phyloP scores from a whole-genome alignment of 2,329 filamentous ascomycete genomes.

The Aspergillus brasiliensis region DNA sequence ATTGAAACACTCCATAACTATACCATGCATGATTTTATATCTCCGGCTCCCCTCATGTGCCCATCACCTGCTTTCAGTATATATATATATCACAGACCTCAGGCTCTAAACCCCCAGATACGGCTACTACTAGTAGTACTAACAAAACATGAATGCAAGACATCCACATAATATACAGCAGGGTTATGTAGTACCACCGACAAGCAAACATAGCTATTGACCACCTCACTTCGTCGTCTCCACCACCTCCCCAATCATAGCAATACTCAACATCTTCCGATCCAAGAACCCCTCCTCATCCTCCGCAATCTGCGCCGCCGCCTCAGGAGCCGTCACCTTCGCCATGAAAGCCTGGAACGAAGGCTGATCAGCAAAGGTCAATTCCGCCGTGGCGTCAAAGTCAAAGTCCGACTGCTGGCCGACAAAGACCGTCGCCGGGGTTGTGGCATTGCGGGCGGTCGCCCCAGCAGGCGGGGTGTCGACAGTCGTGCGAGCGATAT shows the following conservation, averaged over 20 bases:
- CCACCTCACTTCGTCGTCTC: not conserved
- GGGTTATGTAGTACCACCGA: no score
- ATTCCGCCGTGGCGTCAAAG: conserved; percentile 23
- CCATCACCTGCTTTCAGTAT: no score
- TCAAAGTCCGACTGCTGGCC: conserved; percentile 24
- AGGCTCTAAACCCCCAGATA: no score
- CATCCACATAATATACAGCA: no score
- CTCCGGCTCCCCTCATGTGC: no score
- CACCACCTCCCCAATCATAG: not conserved
- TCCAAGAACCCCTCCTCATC: conserved; percentile 28
- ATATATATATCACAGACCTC: no score
- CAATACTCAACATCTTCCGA: conserved; percentile 10
- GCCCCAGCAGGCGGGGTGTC: conserved; percentile 9
- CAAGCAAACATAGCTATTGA: not conserved
- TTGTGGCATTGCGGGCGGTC: conserved; percentile 19
- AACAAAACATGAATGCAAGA: no score
- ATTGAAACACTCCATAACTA: no score
- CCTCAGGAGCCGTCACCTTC: conserved; percentile 18
- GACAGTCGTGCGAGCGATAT: conserved; percentile 18
- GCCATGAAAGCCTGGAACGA: conserved; percentile 20
- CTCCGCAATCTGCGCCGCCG: conserved; percentile 20
- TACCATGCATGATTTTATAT: no score
- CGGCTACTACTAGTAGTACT: no score
- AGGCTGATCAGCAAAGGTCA: conserved; percentile 23
- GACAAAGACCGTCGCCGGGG: conserved; percentile 20